Conservation (phyloP, 2,329 filamentous ascomycete species). For the Stromatinia cepivora region DNA sequence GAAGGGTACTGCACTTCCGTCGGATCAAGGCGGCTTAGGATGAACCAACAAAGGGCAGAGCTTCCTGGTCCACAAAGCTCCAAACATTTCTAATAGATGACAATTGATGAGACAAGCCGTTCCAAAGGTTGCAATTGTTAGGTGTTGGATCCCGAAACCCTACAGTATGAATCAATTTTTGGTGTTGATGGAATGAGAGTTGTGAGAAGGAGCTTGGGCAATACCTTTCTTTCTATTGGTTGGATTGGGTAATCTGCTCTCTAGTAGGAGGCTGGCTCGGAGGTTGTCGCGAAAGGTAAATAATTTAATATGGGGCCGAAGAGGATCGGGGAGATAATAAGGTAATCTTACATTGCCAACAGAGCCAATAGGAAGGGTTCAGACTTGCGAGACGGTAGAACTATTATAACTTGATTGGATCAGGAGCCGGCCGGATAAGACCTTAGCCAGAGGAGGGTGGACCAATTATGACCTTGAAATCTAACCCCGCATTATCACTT, state of each 20-base stretch:
- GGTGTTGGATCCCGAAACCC: not conserved
- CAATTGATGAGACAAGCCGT: slow-evolving; percentile 1
- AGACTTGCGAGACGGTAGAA: not conserved
- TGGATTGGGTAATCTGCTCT: too few species aligned
- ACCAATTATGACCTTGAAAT: not conserved
- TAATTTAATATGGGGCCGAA: not conserved
- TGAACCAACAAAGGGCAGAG: not conserved
- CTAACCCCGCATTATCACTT: not conserved
- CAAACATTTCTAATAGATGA: slow-evolving; percentile 2
- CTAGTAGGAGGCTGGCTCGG: too few species aligned
- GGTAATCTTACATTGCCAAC: too few species aligned
- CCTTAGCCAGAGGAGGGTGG: too few species aligned
- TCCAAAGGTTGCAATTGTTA: not conserved
- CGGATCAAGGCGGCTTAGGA: not conserved
- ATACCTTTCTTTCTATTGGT: too few species aligned
- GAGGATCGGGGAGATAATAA: not conserved
- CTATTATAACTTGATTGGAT: too few species aligned
- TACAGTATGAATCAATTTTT: not conserved
- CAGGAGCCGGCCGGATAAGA: too few species aligned
- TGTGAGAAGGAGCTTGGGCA: not conserved
- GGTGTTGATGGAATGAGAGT: not conserved
- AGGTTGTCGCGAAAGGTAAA: not conserved
- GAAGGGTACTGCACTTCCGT: slow-evolving; percentile 13
- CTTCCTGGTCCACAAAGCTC: not conserved
- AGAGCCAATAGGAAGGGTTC: not conserved